phyloP scores from a whole-genome alignment of 352 stramenopile genomes.

The Vaucheria bursata region DNA sequence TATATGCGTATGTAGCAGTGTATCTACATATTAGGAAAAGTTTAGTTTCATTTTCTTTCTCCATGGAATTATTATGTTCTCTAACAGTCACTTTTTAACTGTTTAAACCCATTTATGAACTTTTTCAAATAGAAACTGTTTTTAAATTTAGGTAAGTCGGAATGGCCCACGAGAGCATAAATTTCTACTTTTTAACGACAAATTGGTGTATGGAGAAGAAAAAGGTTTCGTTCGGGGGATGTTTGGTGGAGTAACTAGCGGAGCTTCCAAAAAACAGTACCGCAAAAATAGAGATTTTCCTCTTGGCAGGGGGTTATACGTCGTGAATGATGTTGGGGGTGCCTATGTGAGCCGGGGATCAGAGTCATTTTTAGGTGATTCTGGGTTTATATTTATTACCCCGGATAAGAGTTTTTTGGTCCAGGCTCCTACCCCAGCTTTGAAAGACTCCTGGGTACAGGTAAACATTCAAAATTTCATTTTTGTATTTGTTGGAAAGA shows the following conservation, averaged over 20 bases:
- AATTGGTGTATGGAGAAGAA: conserved; percentile 42
- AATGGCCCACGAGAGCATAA: conserved; percentile 25
- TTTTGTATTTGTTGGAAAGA: too few species aligned
- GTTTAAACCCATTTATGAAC: too few species aligned
- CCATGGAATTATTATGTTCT: too few species aligned
- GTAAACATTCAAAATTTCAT: too few species aligned
- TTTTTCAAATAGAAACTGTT: too few species aligned
- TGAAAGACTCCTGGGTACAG: conserved; percentile 2
- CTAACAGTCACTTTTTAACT: too few species aligned
- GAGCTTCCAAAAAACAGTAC: not conserved
- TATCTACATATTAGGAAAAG: too few species aligned
- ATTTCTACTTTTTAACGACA: conserved; percentile 49
- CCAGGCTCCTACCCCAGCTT: not conserved
- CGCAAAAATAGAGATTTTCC: not conserved
- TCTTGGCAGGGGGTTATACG: not conserved
- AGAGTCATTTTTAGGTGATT: not conserved
- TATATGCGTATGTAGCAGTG: too few species aligned
- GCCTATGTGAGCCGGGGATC: not conserved
- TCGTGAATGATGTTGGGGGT: not conserved
- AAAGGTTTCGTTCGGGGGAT: not conserved
- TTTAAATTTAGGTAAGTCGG: conserved; percentile 22
- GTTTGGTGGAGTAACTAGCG: not conserved
- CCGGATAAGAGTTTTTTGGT: not conserved
- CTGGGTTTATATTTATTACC: not conserved
- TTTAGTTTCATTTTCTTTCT: too few species aligned